Evolutionary conservation across 2,329 filamentous ascomycete genomes (phyloP).

Genomic region (Cladophialophora psammophila): DNA sequence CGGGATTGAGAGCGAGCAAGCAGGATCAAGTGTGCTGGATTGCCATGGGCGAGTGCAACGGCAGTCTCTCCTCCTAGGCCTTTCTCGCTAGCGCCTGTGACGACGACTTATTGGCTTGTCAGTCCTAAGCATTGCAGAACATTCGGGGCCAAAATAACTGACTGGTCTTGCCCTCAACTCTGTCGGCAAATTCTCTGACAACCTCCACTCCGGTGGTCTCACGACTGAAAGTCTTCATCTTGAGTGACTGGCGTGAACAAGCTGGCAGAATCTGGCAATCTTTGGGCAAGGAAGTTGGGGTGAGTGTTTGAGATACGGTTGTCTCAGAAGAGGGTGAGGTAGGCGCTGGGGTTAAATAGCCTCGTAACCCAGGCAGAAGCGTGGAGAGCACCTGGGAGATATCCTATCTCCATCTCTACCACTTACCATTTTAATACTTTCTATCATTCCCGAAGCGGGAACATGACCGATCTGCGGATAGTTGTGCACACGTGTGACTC

Average conservation of each 20-base stretch:
- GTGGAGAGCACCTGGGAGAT: neutral
- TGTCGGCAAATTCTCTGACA: constrained; percentile 42
- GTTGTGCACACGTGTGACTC: neutral
- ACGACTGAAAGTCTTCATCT: constrained; percentile 41
- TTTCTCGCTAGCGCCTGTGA: constrained; percentile 41
- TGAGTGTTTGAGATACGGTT: neutral
- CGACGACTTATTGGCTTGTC: constrained; percentile 38
- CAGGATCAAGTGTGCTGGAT: constrained; percentile 43
- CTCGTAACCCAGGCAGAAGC: neutral
- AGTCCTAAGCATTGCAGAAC: neutral
- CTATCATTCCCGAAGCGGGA: neutral
- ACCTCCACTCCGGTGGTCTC: constrained; percentile 46
- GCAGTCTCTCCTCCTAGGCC: constrained; percentile 43
- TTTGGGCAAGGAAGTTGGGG: neutral
- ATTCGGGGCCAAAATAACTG: constrained; percentile 15
- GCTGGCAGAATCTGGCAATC: no score
- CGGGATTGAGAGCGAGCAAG: constrained; percentile 42
- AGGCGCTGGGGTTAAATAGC: neutral
- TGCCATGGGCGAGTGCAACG: constrained; percentile 41
- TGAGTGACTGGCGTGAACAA: constrained; percentile 2
- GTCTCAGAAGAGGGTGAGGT: neutral
- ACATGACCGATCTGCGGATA: neutral
- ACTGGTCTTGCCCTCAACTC: constrained; percentile 46
- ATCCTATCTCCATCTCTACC: constrained; percentile 8
- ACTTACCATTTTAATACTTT: no score